phyloP scores from a whole-genome alignment of 257 asterid species.

The Solanum clarkiae region DNA sequence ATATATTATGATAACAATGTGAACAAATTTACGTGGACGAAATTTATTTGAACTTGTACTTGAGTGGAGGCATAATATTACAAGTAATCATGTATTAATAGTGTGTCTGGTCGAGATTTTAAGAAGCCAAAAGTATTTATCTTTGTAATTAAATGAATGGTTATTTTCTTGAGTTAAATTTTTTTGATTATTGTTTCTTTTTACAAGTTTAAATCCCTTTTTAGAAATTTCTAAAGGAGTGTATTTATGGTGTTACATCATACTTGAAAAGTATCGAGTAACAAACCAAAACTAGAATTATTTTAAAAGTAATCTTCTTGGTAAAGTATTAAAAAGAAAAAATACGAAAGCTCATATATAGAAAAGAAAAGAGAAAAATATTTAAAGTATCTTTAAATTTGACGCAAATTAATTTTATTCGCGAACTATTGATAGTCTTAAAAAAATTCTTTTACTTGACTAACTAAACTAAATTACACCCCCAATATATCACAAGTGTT shows the following conservation, averaged over 20 bases:
- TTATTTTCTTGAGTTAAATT: not conserved
- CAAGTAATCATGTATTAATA: not conserved
- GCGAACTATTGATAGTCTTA: no score
- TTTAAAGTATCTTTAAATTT: no score
- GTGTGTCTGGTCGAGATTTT: fast-evolving
- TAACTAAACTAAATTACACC: no score
- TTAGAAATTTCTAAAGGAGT: not conserved
- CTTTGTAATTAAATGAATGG: not conserved
- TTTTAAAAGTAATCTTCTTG: not conserved
- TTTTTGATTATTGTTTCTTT: not conserved
- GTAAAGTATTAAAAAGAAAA: not conserved
- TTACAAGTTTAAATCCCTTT: not conserved
- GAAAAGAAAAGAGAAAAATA: not conserved
- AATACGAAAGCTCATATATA: not conserved
- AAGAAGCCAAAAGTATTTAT: not conserved
- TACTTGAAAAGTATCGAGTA: not conserved
- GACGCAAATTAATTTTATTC: no score
- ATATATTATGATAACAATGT: not conserved
- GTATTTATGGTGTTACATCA: not conserved
- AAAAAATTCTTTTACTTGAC: no score
- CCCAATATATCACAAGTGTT: no score
- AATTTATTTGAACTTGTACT: not conserved
- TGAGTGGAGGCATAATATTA: not conserved
- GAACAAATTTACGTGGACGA: fast-evolving
- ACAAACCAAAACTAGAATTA: not conserved